A percentile compares a stretch with the other conserved stretches of the same genome.
Conservation (phyloP, 192 early-diverging fungal species). For the Entomortierella chlamydospora region DNA sequence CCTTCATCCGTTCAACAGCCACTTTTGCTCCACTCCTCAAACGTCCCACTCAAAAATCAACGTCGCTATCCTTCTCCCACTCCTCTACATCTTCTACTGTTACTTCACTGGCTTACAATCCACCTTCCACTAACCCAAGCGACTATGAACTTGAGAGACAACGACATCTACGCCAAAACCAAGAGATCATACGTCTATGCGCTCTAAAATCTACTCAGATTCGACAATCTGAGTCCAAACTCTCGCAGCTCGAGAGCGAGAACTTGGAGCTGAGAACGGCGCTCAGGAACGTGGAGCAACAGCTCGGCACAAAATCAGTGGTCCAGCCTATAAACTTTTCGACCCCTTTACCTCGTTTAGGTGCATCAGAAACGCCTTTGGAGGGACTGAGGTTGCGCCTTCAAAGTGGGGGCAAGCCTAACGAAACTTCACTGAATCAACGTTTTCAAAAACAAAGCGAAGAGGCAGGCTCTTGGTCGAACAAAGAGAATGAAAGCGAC, state of each 20-base stretch:
- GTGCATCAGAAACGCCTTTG: neutral
- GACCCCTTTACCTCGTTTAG: neutral
- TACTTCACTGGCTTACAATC: neutral
- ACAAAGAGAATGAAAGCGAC: neutral
- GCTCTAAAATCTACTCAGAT: constrained; percentile 31
- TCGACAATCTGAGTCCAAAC: constrained; percentile 17
- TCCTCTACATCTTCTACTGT: neutral
- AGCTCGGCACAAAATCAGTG: neutral
- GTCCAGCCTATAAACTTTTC: neutral
- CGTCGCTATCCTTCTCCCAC: neutral
- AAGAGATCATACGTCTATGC: constrained; percentile 30
- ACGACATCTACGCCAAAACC: constrained; percentile 25
- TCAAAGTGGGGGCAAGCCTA: no score
- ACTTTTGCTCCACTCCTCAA: neutral
- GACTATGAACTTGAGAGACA: neutral
- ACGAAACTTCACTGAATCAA: no score
- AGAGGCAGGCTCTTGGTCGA: no score
- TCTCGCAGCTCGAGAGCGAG: constrained; percentile 22
- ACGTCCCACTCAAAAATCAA: neutral
- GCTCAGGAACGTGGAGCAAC: neutral
- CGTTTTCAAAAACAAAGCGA: no score
- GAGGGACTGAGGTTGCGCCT: neutral
- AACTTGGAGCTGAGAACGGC: constrained; percentile 10
- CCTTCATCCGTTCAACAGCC: neutral
- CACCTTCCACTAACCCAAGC: neutral